Evolutionary conservation across 2,329 filamentous ascomycete genomes (phyloP), one percentile per base, ranked within the genome.

Genomic region (Venturia nashicola): DNA sequence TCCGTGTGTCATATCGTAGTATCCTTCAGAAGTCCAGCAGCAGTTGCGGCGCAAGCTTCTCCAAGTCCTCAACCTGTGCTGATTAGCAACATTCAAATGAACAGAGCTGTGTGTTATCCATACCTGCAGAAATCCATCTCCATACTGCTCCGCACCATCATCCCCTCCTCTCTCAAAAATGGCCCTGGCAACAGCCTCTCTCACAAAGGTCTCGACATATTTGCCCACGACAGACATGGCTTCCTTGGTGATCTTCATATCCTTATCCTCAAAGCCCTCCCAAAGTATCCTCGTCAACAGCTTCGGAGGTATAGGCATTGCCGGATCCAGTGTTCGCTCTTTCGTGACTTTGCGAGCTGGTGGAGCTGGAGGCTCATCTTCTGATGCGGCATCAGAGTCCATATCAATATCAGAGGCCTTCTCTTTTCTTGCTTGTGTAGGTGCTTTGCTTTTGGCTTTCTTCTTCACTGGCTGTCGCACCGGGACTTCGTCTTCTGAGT

Each of bases 161-260:
- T 67, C 61, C 69, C 67, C 66, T 70, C 67, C 61, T 69, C 87
- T 86, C 78, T 90, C 88, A 65, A 86, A 85, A 11, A 86, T 84
- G 46, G 90, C 86, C 71, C 93, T 78, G 18, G 91, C 90, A 72
- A 97, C 86, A 0, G 91, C 90, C 77, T 97, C 93, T 66, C 89
- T 82, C 62, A 96, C 88, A 76, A 97, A 97, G 0, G 93, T 84
- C 74, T 97, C 91, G 75, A 97, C 82, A 73, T 97, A 97, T 76
- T 88, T 91, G 16, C 86, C 88, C 65, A 92, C 83, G 1, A 91
- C 83, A 7, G 78, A 81, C 72, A 92, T 90, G 4, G 91, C 91
- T 70, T 91, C 89, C 69, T 84, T 86, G 8, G 86, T 86, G 67
- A 96, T 86, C 68, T 87, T 82, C 32, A 88, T 92, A 64, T 83